Conservation (phyloP, 805 yeast genomes). For the Kurtzmaniella fragi region DNA sequence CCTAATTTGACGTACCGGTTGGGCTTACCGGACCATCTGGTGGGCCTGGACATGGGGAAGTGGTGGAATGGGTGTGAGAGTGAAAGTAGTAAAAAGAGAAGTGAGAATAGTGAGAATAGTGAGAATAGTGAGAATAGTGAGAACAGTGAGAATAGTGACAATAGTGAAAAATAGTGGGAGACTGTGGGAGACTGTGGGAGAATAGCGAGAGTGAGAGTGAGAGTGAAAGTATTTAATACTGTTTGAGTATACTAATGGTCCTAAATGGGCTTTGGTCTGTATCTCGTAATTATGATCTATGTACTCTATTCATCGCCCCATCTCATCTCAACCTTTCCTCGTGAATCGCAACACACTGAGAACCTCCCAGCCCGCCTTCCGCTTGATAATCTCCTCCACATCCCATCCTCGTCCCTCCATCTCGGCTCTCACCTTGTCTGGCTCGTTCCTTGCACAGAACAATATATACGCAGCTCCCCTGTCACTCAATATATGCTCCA, state of each 20-base stretch:
- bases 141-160: no score
- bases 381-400: conserved; percentile 45
- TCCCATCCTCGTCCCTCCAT: conserved; percentile 53
- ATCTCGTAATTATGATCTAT: no score
- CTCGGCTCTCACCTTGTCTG: conserved; percentile 47
- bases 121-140: no score
- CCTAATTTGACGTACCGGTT: conserved; percentile 19
- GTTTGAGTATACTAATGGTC: neutral
- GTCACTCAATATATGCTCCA: conserved; percentile 49
- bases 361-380: conserved; percentile 97
- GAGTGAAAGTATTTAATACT: neutral
- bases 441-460: conserved; percentile 89
- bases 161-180: neutral
- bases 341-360: conserved; percentile 66
- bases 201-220: neutral
- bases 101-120: no score
- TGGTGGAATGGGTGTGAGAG: neutral
- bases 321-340: no score
- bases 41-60: conserved; percentile 8
- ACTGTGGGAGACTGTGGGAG: neutral
- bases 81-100: no score
- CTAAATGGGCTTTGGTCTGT: no score
- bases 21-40: conserved; percentile 33
- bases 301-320: no score
- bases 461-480: conserved; percentile 80